Conservation (phyloP, 768 basidiomycete species). For the Sarcodon aspratus region DNA sequence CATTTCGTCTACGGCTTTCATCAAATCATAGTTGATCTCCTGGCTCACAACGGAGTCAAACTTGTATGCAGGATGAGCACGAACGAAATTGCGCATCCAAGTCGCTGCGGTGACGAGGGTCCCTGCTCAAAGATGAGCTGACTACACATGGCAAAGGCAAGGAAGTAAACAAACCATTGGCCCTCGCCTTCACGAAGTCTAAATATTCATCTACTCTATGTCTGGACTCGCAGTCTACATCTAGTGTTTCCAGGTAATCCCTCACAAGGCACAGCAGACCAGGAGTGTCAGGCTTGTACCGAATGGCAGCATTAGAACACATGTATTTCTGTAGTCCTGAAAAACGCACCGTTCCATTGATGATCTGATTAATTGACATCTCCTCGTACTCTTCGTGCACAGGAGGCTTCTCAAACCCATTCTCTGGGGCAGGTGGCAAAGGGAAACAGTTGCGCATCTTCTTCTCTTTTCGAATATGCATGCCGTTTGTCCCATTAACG, state of each 20-base stretch:
- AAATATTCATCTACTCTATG: conserved; percentile 66
- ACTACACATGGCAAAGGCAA: background rate
- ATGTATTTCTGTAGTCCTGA: background rate
- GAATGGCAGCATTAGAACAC: conserved; percentile 1
- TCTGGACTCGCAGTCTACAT: conserved; percentile 52
- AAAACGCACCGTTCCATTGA: conserved; percentile 74
- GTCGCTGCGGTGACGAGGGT: conserved; percentile 71
- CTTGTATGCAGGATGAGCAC: conserved; percentile 84
- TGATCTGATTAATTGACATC: conserved; percentile 86
- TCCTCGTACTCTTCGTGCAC: conserved; percentile 84
- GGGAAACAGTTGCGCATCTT: conserved; percentile 67
- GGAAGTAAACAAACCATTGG: conserved; percentile 45
- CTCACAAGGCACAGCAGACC: conserved; percentile 75
- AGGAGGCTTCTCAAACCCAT: conserved; percentile 28
- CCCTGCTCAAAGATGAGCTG: background rate
- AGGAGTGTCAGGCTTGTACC: conserved; percentile 36
- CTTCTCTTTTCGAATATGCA: conserved; percentile 41
- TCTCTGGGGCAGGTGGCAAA: conserved; percentile 38
- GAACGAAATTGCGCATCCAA: conserved; percentile 91
- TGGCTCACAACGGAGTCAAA: conserved; percentile 86
- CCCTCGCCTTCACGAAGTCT: conserved; percentile 63
- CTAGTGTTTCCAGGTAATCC: conserved; percentile 79
- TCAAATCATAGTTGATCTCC: conserved; percentile 90
- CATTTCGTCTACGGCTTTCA: conserved; percentile 87
- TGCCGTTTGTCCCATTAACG: conserved; percentile 10